These are phyloP conservation scores for Trichocomaceae sp. DNA, from an alignment of 2,329 filamentous ascomycete species.

Conservation along the genomic window DNA sequence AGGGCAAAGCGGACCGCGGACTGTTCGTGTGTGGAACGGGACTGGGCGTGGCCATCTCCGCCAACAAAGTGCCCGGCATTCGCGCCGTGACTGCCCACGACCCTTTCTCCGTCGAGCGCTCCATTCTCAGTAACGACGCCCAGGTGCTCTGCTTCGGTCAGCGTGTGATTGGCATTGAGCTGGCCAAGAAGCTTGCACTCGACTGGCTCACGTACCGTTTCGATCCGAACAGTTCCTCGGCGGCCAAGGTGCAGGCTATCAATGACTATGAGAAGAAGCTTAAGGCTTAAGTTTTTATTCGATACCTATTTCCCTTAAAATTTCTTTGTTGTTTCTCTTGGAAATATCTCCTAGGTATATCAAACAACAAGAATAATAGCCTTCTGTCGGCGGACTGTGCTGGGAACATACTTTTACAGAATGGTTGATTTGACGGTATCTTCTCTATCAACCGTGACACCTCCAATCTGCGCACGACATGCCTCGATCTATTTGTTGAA, in stretches of 20 bases:
- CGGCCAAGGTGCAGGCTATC: constrained; percentile 52
- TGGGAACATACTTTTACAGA: not conserved
- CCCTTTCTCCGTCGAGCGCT: constrained; percentile 73
- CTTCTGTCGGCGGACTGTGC: not conserved
- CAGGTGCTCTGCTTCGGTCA: constrained; percentile 85
- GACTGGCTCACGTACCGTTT: constrained; percentile 85
- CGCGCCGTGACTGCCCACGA: constrained; percentile 87
- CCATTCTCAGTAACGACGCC: constrained; percentile 75
- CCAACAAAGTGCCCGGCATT: constrained; percentile 80
- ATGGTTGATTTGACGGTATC: not conserved
- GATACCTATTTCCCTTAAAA: too few species aligned
- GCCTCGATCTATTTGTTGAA: not conserved
- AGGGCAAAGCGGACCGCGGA: constrained; percentile 62
- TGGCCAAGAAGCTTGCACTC: constrained; percentile 67
- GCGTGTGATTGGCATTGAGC: constrained; percentile 72
- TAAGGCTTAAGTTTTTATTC: constrained; percentile 2
- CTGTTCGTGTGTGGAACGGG: constrained; percentile 77
- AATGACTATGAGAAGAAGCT: constrained; percentile 37
- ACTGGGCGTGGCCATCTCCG: constrained; percentile 78
- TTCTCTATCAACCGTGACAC: not conserved
- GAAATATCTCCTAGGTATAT: not conserved
- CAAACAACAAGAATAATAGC: not conserved
- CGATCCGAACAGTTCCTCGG: constrained; percentile 59
- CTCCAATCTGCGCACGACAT: not conserved
- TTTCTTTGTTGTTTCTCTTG: not conserved